Evolutionary conservation across 1,139 yeast genomes (phyloP).

Genomic region (Pichia sp.): DNA sequence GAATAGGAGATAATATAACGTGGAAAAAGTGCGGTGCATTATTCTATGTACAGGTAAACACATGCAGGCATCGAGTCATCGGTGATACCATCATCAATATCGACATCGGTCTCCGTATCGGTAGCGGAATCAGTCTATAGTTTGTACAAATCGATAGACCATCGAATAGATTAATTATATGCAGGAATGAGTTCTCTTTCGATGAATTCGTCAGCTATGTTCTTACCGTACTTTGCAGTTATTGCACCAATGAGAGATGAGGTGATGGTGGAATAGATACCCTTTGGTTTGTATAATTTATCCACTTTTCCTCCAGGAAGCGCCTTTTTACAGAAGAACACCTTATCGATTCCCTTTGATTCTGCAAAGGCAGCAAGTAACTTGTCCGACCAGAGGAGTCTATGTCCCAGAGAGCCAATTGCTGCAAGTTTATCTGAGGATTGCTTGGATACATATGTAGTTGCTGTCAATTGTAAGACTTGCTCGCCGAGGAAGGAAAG

Average conservation of each 20-base stretch:
- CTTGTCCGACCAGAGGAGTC: conserved; percentile 42
- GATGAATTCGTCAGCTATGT: conserved; percentile 49
- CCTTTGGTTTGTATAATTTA: conserved; percentile 41
- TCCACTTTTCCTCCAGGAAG: conserved; percentile 34
- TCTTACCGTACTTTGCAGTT: conserved; percentile 59
- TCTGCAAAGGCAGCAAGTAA: conserved; percentile 49
- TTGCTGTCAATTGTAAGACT: conserved; percentile 53
- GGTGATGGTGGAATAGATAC: conserved; percentile 60
- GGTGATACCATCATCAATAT: too few relatives aligned
- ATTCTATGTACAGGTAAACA: too few relatives aligned
- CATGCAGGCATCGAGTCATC: too few relatives aligned
- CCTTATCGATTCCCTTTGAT: conserved; percentile 38
- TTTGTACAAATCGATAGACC: too few relatives aligned
- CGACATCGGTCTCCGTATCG: too few relatives aligned
- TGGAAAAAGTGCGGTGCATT: too few relatives aligned
- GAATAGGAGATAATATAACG: too few relatives aligned
- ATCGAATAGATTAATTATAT: too few relatives aligned
- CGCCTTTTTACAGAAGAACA: conserved; percentile 61
- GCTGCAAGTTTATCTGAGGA: conserved; percentile 53
- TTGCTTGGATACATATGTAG: conserved; percentile 28
- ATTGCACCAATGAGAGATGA: conserved; percentile 81
- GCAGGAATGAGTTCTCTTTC: conserved; percentile 35
- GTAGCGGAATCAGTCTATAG: too few relatives aligned
- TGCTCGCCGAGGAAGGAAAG: conserved; percentile 73
- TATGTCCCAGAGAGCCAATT: conserved; percentile 51